These are phyloP conservation scores for Dendrobium officinale DNA, from an alignment of 106 monocot species.

Conservation along the genomic window DNA sequence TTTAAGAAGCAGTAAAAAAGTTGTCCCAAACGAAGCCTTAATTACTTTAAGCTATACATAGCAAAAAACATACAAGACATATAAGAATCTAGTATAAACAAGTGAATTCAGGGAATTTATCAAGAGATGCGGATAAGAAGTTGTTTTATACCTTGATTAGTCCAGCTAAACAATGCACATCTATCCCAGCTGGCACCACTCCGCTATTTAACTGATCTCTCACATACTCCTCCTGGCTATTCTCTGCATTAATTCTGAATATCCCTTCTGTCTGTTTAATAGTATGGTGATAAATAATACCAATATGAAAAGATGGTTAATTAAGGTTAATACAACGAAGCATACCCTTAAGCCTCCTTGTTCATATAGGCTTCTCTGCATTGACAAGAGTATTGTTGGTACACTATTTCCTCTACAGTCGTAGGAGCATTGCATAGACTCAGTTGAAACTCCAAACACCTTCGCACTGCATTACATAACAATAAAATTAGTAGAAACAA, in stretches of 20 bases:
- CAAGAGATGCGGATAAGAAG: neutral
- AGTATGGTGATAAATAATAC: neutral
- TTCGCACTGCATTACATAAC: conserved; percentile 31
- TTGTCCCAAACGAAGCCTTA: too few species aligned
- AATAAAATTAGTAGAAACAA: neutral
- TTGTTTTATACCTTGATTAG: conserved; percentile 44
- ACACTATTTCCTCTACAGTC: conserved; percentile 65
- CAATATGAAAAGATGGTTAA: neutral
- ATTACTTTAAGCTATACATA: neutral
- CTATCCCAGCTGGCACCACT: conserved; percentile 39
- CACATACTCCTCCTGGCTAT: conserved; percentile 51
- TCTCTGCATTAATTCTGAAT: conserved; percentile 50
- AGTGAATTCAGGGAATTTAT: neutral
- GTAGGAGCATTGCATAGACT: conserved; percentile 69
- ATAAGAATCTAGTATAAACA: neutral
- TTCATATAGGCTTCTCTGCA: conserved; percentile 56
- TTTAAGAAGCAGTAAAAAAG: too few species aligned
- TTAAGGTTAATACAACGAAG: neutral
- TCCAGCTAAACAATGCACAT: conserved; percentile 60
- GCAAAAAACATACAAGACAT: neutral
- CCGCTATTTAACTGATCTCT: conserved; percentile 54
- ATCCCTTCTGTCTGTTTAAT: conserved; percentile 46
- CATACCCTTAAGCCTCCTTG: conserved; percentile 57
- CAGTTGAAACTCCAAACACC: conserved; percentile 67
- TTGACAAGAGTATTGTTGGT: conserved; percentile 61